Evolutionary conservation across 2,329 filamentous ascomycete species (phyloP).

Genomic region (Clarireedia hainanense): DNA sequence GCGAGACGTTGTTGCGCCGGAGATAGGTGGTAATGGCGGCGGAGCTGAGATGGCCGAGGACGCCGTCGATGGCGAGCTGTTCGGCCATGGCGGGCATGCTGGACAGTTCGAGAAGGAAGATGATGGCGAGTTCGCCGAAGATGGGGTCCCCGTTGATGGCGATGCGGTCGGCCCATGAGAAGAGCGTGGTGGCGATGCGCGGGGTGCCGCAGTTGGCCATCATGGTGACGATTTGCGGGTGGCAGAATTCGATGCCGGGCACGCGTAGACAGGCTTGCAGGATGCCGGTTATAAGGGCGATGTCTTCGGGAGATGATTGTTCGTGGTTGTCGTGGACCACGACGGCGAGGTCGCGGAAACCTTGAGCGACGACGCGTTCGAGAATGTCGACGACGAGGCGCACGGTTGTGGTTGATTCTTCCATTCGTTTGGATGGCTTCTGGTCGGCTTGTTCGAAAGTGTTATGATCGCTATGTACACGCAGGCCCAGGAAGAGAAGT

Average conservation of each 20-base stretch:
- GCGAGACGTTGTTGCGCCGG: conserved; percentile 62
- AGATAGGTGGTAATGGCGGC: conserved; percentile 75
- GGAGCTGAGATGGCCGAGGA: conserved; percentile 70
- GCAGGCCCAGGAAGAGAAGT: conserved; percentile 75
- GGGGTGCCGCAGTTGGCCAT: conserved; percentile 64
- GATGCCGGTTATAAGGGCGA: conserved; percentile 80
- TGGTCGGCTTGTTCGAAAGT: conserved; percentile 12
- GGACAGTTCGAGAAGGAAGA: conserved; percentile 84
- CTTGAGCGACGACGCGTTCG: conserved; percentile 68
- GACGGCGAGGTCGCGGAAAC: conserved; percentile 73
- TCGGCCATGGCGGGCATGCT: conserved; percentile 75
- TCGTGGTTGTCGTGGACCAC: conserved; percentile 70
- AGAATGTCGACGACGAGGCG: conserved; percentile 59
- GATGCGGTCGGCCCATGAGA: conserved; percentile 87
- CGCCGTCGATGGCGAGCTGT: conserved; percentile 78
- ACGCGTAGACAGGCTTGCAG: conserved; percentile 77
- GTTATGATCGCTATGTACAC: conserved; percentile 42
- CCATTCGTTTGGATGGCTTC: conserved; percentile 14
- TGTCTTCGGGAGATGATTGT: conserved; percentile 65
- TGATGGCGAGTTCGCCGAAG: conserved; percentile 85
- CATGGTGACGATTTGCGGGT: conserved; percentile 62
- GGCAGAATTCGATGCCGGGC: conserved; percentile 64
- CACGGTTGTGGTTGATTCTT: conserved; percentile 30
- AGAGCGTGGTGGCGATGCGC: conserved; percentile 77
- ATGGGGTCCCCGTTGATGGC: conserved; percentile 73